Conservation (phyloP, 441 rosid genomes). For the Jatropha podagrica region DNA sequence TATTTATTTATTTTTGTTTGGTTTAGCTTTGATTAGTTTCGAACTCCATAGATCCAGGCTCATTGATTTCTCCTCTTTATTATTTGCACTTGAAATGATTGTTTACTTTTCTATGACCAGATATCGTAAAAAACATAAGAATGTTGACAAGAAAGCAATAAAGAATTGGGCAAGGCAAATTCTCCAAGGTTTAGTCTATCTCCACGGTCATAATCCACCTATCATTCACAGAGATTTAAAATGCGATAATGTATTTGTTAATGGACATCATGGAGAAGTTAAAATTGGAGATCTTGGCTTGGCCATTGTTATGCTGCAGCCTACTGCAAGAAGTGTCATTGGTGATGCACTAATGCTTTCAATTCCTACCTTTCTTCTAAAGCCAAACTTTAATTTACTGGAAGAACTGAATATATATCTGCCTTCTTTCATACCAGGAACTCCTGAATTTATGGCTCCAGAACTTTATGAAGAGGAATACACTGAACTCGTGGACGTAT, state of each 20-base stretch:
- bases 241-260: conserved; percentile 71
- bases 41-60: too few species aligned
- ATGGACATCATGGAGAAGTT: conserved; percentile 72
- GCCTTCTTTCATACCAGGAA: conserved; percentile 39
- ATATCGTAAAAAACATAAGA: conserved; percentile 60
- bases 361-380: not conserved
- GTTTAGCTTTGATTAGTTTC: too few species aligned
- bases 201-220: conserved; percentile 62
- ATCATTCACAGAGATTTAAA: conserved; percentile 73
- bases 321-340: conserved; percentile 69
- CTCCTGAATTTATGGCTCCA: conserved; percentile 86
- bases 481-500: conserved; percentile 70
- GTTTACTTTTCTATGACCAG: conserved; percentile 17
- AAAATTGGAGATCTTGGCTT: conserved; percentile 85
- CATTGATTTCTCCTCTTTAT: not conserved
- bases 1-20: not conserved
- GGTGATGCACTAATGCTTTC: conserved; percentile 26
- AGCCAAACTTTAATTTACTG: not conserved
- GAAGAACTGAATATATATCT: not conserved
- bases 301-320: conserved; percentile 74
- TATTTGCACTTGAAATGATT: not conserved
- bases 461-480: conserved; percentile 80
- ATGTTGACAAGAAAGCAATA: conserved; percentile 67
- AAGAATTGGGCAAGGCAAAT: conserved; percentile 81
- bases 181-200: conserved; percentile 55